Conservation (phyloP, 345 rosid genomes). For the Eucalyptus microcorys region DNA sequence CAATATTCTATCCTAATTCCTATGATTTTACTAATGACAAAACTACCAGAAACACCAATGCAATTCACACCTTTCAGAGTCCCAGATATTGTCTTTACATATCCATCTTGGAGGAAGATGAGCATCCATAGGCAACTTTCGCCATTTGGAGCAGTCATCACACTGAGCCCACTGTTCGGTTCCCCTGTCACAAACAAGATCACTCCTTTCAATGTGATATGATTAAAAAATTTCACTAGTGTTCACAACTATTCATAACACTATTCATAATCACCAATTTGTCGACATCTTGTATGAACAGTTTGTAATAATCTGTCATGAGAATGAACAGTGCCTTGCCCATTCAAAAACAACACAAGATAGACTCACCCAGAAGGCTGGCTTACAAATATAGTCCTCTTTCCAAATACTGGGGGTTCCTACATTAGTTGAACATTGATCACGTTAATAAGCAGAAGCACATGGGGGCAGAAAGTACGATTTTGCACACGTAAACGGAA, state of each 20-base stretch:
- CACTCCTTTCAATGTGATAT: background rate
- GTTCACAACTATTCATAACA: background rate
- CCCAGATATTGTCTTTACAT: constrained; percentile 65
- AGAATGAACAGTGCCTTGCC: background rate
- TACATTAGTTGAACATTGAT: constrained; percentile 1
- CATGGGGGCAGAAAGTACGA: background rate
- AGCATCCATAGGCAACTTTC: constrained; percentile 66
- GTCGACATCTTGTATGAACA: background rate
- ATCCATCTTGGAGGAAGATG: constrained; percentile 92
- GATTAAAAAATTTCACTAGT: background rate
- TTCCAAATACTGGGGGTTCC: constrained; percentile 97
- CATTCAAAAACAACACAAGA: background rate
- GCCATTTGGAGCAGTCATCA: constrained; percentile 86
- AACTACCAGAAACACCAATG: background rate
- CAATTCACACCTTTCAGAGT: constrained; percentile 56
- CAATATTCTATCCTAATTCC: background rate
- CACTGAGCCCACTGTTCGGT: constrained; percentile 97
- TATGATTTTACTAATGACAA: background rate
- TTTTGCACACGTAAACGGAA: background rate
- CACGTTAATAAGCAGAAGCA: background rate
- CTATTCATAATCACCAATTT: background rate
- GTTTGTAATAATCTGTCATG: background rate
- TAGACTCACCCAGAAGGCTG: constrained; percentile 72
- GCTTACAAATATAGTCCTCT: constrained; percentile 57
- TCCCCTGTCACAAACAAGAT: constrained; percentile 30